Evolutionary conservation across 352 stramenopile genomes (phyloP).

Genomic region (Phytophthora quininea): DNA sequence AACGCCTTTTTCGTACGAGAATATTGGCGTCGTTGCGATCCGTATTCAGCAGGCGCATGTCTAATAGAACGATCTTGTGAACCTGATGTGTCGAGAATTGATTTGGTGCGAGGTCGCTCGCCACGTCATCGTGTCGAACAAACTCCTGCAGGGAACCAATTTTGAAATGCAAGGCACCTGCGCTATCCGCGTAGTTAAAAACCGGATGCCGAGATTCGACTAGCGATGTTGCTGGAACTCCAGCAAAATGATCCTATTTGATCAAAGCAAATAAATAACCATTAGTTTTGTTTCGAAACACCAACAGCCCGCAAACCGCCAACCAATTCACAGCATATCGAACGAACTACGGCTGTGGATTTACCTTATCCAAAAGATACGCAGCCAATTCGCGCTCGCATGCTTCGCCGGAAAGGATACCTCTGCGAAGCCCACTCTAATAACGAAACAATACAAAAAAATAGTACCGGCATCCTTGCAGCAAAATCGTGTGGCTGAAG

Average conservation of each 20-base stretch:
- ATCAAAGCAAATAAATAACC: conserved; percentile 17
- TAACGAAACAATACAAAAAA: not conserved
- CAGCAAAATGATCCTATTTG: conserved; percentile 84
- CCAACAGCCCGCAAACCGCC: not conserved
- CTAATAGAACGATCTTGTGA: conserved; percentile 98
- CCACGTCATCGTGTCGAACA: conserved; percentile 94
- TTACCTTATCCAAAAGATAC: conserved; percentile 94
- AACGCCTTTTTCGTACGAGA: conserved; percentile 89
- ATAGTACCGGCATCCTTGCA: too few relatives aligned
- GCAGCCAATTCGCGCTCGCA: conserved; percentile 97
- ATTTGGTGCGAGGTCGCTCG: conserved; percentile 93
- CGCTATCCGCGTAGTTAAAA: conserved; percentile 72
- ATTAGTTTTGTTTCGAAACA: not conserved
- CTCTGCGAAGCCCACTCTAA: conserved; percentile 86
- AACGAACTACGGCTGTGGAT: not conserved
- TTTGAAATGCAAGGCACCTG: conserved; percentile 82
- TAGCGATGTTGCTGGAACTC: conserved; percentile 77
- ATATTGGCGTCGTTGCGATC: conserved; percentile 99
- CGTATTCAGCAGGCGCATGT: conserved; percentile 98
- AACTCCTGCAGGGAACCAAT: conserved; percentile 98
- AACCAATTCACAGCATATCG: not conserved
- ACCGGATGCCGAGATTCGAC: conserved; percentile 77
- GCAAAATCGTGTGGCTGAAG: not conserved
- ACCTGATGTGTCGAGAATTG: conserved; percentile 93
- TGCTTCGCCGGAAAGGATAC: conserved; percentile 95